Conservation (phyloP, 2,329 filamentous ascomycete genomes). For the Calonectria leucothoes region DNA sequence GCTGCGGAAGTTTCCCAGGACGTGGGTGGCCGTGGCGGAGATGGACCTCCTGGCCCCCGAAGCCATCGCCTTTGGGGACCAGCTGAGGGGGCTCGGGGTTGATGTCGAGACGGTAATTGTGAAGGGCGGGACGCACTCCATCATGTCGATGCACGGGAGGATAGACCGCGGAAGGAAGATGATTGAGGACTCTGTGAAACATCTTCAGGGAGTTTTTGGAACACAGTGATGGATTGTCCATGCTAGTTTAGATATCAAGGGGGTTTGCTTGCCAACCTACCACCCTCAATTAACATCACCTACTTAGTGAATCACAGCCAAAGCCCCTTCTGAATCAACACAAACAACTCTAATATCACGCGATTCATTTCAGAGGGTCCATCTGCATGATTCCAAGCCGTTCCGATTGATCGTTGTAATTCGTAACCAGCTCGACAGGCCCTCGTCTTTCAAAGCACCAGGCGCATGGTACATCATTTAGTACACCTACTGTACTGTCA, state of each 20-base stretch:
- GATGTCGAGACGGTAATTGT: conserved; percentile 32
- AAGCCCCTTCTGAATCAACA: conserved; percentile 25
- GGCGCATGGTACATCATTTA: conserved; percentile 1
- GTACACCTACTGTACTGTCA: not conserved
- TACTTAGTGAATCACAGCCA: conserved; percentile 20
- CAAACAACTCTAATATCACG: too few species aligned
- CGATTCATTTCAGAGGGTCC: conserved; percentile 8
- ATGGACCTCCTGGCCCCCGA: conserved; percentile 49
- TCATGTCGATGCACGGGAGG: conserved; percentile 39
- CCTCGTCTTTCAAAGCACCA: conserved; percentile 14
- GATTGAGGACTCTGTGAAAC: conserved; percentile 36
- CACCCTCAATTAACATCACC: conserved; percentile 2
- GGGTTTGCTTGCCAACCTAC: not conserved
- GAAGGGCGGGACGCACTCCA: conserved; percentile 40
- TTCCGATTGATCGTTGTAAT: conserved; percentile 9
- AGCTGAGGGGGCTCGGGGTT: conserved; percentile 36
- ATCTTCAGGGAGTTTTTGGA: conserved; percentile 34
- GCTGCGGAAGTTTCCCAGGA: conserved; percentile 42
- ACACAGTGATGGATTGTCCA: conserved; percentile 12
- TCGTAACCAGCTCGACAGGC: conserved; percentile 22
- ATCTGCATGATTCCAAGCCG: conserved; percentile 19
- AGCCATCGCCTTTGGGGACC: conserved; percentile 42
- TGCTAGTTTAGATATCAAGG: not conserved
- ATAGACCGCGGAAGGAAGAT: conserved; percentile 38
- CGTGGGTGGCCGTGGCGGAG: conserved; percentile 47